These are phyloP conservation scores for Aspergillus homomorphus DNA, from an alignment of 495 filamentous ascomycete species.

Conservation along the genomic window DNA sequence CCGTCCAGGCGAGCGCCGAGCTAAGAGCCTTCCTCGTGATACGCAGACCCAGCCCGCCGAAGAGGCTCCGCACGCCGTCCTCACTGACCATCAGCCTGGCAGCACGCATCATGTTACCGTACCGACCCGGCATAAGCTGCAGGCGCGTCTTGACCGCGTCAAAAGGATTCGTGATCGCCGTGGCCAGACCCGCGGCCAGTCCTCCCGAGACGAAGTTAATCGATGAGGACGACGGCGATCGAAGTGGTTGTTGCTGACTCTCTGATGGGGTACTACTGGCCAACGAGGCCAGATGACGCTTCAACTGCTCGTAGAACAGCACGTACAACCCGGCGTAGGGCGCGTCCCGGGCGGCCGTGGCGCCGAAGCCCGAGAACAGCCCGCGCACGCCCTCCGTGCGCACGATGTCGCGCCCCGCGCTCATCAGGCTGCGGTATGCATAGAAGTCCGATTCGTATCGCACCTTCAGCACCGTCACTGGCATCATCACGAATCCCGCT, in stretches of 20 bases:
- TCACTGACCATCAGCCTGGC: slow-evolving; percentile 71
- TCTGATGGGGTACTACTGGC: not conserved
- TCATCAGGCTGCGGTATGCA: slow-evolving; percentile 71
- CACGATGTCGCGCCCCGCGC: slow-evolving; percentile 72
- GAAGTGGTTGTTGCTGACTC: slow-evolving; percentile 9
- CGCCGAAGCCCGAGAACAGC: slow-evolving; percentile 91
- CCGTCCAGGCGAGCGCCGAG: slow-evolving; percentile 88
- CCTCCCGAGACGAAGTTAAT: slow-evolving; percentile 85
- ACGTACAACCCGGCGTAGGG: slow-evolving; percentile 96
- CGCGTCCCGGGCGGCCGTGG: slow-evolving; percentile 88
- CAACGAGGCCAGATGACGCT: slow-evolving; percentile 57
- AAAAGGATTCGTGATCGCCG: slow-evolving; percentile 89
- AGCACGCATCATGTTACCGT: slow-evolving; percentile 81
- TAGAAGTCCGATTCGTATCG: slow-evolving; percentile 88
- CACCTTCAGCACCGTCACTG: slow-evolving; percentile 94
- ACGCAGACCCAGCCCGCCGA: slow-evolving; percentile 81
- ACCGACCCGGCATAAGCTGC: slow-evolving; percentile 80
- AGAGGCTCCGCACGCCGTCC: slow-evolving; percentile 77
- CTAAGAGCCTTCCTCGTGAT: slow-evolving; percentile 91
- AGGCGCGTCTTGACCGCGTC: slow-evolving; percentile 94
- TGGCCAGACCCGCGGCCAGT: slow-evolving; percentile 75
- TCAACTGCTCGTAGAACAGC: slow-evolving; percentile 87
- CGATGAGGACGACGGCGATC: slow-evolving; percentile 50
- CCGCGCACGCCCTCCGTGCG: slow-evolving; percentile 71
- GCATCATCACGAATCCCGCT: slow-evolving; percentile 92